phyloP scores from a whole-genome alignment of 495 filamentous ascomycete genomes.

The Tuber calosporum region DNA sequence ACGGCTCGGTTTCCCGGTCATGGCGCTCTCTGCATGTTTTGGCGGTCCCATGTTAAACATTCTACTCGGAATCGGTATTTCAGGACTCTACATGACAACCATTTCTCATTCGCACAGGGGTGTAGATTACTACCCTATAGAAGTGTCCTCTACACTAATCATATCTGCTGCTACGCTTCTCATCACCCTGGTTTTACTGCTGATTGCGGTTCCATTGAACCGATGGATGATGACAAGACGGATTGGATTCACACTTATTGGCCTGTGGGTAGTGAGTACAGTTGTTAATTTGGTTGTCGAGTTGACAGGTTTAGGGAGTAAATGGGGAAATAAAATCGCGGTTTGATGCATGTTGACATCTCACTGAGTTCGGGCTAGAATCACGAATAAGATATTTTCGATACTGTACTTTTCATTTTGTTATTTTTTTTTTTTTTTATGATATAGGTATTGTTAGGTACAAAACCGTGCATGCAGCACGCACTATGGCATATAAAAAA shows the following conservation, averaged over 20 bases:
- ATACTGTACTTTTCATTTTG: not conserved
- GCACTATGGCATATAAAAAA: too few species aligned
- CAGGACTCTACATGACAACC: conserved; percentile 77
- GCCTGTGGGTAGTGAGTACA: conserved; percentile 81
- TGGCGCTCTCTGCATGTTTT: conserved; percentile 94
- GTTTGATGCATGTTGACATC: not conserved
- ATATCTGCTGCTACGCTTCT: conserved; percentile 75
- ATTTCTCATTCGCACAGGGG: conserved; percentile 50
- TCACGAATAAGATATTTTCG: conserved; percentile 2
- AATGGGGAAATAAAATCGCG: conserved; percentile 31
- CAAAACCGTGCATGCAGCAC: too few species aligned
- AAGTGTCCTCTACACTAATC: conserved; percentile 73
- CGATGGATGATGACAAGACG: conserved; percentile 79
- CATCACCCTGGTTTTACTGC: conserved; percentile 66
- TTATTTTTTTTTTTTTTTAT: too few species aligned
- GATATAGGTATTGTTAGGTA: too few species aligned
- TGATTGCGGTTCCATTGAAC: conserved; percentile 77
- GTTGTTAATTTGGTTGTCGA: conserved; percentile 77
- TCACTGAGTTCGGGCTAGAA: conserved; percentile 1
- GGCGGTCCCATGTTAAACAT: conserved; percentile 98
- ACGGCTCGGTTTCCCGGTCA: conserved; percentile 85
- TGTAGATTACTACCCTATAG: conserved; percentile 66
- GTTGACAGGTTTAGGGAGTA: conserved; percentile 51
- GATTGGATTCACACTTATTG: conserved; percentile 75
- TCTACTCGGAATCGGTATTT: conserved; percentile 81